Base-by-base conservation (phyloP, 768 basidiomycete species). In the Antrodiella citrinella region DNA sequence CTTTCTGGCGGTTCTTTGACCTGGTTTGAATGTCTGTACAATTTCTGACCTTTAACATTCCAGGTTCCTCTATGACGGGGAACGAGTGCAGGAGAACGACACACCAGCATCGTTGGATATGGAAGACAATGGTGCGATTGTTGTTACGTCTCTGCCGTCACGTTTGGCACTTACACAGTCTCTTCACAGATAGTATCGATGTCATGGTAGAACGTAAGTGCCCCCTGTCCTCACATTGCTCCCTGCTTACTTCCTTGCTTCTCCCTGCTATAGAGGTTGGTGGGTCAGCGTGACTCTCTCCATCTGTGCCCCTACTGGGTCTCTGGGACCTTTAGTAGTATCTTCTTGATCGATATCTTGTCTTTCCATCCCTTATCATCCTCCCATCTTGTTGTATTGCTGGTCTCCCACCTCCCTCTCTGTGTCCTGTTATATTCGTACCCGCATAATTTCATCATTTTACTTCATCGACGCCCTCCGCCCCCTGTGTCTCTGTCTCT, bases 171-270 rank as follows among this genome's bases (percentile, higher is more conserved):
- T 13, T 26, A 38, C 13, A n/a, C 44, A 25, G 41, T 49, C 21
- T 47, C 24, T 50, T 46, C 20, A 19, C 59, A 83, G 93, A 97
- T 65, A 83, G 91, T 4, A 92, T 97, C 68, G 93, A 97, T 75
- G 93, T 94, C 54, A 90, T 93, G 86, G 87, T 95, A 52, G 91
- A 95, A 72, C 92, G 91, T 94, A 72, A 56, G 83, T 77, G n/a
- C 11, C 21, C 43, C 24, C 45, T 51, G 35, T 51, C 24, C 19
- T 50, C 26, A 40, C 21, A 38, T 46, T 44, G 12, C 24, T 18
- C 13, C 54, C 57, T 22, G 40, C 51, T 48, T 3, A n/a, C 23
- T n/a, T 18, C 22, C 18, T 45, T 9, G 15, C 25, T 44, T 40
- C 50, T 21, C 55, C n/a, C n/a, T n/a, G n/a, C n/a, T n/a, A n/a